phyloP scores from a whole-genome alignment of 1,284 basidiomycete genomes.

The Cystobasidiaceae sp. region DNA sequence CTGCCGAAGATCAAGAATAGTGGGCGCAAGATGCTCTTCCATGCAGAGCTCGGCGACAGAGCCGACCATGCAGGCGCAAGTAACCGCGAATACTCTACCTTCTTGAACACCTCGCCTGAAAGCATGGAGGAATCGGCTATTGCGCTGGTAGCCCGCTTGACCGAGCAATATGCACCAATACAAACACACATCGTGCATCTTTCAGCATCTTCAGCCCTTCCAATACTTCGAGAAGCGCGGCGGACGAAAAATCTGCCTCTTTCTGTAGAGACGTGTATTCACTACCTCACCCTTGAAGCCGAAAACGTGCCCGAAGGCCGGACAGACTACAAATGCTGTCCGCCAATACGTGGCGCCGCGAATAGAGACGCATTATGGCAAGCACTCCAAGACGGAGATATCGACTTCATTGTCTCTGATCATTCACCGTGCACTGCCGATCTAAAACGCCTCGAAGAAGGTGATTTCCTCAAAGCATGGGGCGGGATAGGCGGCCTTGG shows the following conservation, averaged over 20 bases:
- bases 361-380: conserved; percentile 73
- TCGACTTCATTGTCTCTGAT: conserved; percentile 87
- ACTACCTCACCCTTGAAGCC: conserved; percentile 57
- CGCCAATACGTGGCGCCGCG: conserved; percentile 69
- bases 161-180: conserved; percentile 58
- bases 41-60: conserved; percentile 71
- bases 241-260: conserved; percentile 55
- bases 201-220: conserved; percentile 73
- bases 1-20: conserved; percentile 68
- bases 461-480: conserved; percentile 82
- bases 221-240: conserved; percentile 61
- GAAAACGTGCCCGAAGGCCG: conserved; percentile 58
- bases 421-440: conserved; percentile 82
- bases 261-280: conserved; percentile 90
- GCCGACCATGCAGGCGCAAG: not conserved
- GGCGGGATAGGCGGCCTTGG: conserved; percentile 86
- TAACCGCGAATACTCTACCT: conserved; percentile 66
- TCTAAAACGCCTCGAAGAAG: conserved; percentile 71
- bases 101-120: conserved; percentile 73
- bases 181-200: conserved; percentile 91
- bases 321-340: conserved; percentile 87
- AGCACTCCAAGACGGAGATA: conserved; percentile 68
- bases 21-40: conserved; percentile 69
- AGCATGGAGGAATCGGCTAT: conserved; percentile 63
- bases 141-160: conserved; percentile 62